Evolutionary conservation across 2,329 filamentous ascomycete species (phyloP).

Genomic region (Paecilomyces niveus): DNA sequence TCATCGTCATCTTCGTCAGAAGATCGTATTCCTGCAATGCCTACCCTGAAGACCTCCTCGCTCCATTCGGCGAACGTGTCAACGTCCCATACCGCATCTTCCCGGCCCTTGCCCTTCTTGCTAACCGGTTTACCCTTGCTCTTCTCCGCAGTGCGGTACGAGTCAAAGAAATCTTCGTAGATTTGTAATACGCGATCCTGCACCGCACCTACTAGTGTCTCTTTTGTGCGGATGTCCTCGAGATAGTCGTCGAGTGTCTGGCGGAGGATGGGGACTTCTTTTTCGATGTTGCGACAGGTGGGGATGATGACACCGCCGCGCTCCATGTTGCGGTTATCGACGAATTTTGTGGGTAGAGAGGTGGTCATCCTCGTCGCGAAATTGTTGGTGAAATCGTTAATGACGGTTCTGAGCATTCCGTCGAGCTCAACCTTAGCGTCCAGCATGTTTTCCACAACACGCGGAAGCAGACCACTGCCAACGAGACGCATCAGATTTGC

Average conservation of each 20-base stretch:
- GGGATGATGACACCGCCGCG: constrained; percentile 37
- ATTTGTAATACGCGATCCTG: constrained; percentile 55
- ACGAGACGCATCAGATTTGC: constrained; percentile 54
- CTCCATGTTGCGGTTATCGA: constrained; percentile 30
- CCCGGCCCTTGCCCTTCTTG: constrained; percentile 53
- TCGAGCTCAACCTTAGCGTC: constrained; percentile 64
- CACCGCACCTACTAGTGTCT: constrained; percentile 60
- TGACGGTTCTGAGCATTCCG: constrained; percentile 53
- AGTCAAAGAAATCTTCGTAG: constrained; percentile 60
- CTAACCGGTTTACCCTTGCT: constrained; percentile 25
- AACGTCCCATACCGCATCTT: constrained; percentile 58
- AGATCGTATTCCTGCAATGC: constrained; percentile 30
- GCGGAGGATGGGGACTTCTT: constrained; percentile 50
- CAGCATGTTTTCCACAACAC: constrained; percentile 64
- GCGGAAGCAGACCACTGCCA: constrained; percentile 52
- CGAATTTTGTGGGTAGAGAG: constrained; percentile 33
- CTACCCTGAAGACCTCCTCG: constrained; percentile 52
- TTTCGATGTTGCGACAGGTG: constrained; percentile 49
- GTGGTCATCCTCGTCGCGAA: constrained; percentile 53
- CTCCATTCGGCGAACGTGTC: constrained; percentile 60
- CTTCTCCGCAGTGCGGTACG: constrained; percentile 36
- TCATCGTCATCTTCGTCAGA: constrained; percentile 17
- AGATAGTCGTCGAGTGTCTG: constrained; percentile 55
- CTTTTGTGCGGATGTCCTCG: constrained; percentile 57
- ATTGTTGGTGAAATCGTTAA: constrained; percentile 58